These are phyloP conservation scores for Plasmodium malariae DNA, from an alignment of 169 alveolate species.

Conservation along the genomic window DNA sequence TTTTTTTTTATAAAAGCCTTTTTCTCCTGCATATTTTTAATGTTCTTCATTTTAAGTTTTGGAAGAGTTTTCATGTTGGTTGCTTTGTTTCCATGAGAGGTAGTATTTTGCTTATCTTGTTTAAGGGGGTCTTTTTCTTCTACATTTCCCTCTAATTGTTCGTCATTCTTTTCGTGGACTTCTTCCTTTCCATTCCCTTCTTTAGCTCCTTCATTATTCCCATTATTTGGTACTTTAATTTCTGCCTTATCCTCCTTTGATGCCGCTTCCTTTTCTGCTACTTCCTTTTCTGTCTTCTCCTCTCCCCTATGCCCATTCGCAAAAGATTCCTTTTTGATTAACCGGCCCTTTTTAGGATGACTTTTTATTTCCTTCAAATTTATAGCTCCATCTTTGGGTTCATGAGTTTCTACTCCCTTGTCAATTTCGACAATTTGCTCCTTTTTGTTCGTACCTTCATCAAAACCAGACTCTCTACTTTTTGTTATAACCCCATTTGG, in stretches of 20 bases:
- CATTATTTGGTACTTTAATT: neutral
- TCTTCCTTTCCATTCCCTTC: neutral
- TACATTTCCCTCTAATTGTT: neutral
- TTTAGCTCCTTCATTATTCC: neutral
- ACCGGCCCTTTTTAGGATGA: no score
- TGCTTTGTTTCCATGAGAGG: neutral
- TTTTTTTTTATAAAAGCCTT: slow-evolving; percentile 1
- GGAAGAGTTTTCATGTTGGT: neutral
- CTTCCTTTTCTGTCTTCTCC: neutral
- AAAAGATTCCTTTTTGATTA: neutral
- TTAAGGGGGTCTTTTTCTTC: slow-evolving; percentile 7
- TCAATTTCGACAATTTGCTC: no score
- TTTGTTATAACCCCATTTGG: no score
- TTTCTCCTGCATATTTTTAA: neutral
- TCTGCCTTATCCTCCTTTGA: neutral
- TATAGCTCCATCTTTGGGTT: neutral
- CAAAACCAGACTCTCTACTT: no score
- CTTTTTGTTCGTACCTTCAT: no score
- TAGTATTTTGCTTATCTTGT: neutral
- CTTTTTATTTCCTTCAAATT: neutral
- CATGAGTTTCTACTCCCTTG: neutral
- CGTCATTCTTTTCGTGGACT: neutral
- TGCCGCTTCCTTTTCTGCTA: neutral
- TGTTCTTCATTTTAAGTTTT: neutral
- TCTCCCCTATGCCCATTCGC: neutral